A percentile compares a stretch with the other conserved stretches of the same genome.
Conservation (phyloP, 2,329 filamentous ascomycete genomes). For the Sclerotiophoma versabilis region DNA sequence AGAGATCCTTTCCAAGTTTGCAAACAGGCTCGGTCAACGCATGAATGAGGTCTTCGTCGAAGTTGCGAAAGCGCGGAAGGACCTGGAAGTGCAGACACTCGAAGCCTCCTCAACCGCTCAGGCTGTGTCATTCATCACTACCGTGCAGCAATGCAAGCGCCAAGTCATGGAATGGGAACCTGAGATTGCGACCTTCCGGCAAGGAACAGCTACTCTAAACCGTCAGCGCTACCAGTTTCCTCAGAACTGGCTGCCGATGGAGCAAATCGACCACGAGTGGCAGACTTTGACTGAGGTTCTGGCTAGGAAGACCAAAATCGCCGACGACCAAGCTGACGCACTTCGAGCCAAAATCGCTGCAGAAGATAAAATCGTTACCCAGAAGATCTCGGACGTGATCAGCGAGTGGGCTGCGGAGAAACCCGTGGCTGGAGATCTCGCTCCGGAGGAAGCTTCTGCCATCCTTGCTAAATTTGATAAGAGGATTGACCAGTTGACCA, state of each 20-base stretch:
- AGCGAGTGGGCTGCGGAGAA: conserved; percentile 95
- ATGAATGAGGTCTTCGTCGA: conserved; percentile 94
- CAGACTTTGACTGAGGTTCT: conserved; percentile 90
- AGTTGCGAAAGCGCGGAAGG: conserved; percentile 86
- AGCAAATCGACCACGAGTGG: conserved; percentile 97
- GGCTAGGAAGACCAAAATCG: conserved; percentile 89
- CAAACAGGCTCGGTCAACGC: conserved; percentile 81
- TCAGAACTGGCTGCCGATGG: conserved; percentile 91
- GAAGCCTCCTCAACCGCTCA: conserved; percentile 96
- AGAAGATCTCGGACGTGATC: conserved; percentile 86
- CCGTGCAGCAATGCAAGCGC: conserved; percentile 93
- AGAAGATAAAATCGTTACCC: conserved; percentile 88
- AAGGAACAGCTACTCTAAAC: conserved; percentile 90
- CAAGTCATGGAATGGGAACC: conserved; percentile 94
- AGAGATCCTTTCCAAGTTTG: conserved; percentile 94
- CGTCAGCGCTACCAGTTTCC: conserved; percentile 95
- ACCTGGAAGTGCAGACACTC: conserved; percentile 89
- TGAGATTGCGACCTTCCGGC: conserved; percentile 93
- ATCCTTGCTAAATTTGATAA: conserved; percentile 83
- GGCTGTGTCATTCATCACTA: conserved; percentile 97
- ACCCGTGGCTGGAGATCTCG: conserved; percentile 92
- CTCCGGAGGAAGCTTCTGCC: conserved; percentile 84
- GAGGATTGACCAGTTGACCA: conserved; percentile 83
- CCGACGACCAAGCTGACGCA: conserved; percentile 94
- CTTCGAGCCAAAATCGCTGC: conserved; percentile 92